Percentiles rank a stretch among this genome's conserved stretches.
phyloP scores from a whole-genome alignment of 1,139 yeast species.

The Meyerozyma elateridarum region DNA sequence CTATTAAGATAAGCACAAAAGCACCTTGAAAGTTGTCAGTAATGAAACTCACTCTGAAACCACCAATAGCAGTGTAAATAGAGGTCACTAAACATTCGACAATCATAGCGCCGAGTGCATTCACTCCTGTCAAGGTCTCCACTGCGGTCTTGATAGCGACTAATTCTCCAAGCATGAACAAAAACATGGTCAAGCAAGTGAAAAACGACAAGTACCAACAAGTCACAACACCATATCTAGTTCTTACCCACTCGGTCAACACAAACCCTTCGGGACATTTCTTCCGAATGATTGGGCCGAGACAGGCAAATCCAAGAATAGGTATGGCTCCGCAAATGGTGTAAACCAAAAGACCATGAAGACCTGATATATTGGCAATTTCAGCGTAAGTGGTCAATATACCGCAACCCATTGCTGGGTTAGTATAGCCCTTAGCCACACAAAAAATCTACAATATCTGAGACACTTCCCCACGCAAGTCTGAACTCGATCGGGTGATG shows the following conservation, averaged over 20 bases:
- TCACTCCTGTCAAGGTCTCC: constrained; percentile 70
- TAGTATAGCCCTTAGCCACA: constrained; percentile 13
- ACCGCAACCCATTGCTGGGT: constrained; percentile 84
- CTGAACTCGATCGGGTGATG: constrained; percentile 81
- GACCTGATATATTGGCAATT: constrained; percentile 80
- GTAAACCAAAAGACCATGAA: constrained; percentile 83
- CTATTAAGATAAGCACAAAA: constrained; percentile 59
- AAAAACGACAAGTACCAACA: constrained; percentile 75
- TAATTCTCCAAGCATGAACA: constrained; percentile 85
- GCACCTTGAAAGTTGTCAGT: constrained; percentile 88
- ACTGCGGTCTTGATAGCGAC: constrained; percentile 76
- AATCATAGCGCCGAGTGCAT: constrained; percentile 77
- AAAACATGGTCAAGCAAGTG: constrained; percentile 79
- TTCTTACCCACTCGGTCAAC: constrained; percentile 91
- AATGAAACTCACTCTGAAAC: constrained; percentile 81
- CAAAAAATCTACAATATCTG: constrained; percentile 6
- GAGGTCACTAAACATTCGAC: constrained; percentile 87
- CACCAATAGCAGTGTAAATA: constrained; percentile 84
- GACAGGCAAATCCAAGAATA: constrained; percentile 69
- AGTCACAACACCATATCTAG: constrained; percentile 68
- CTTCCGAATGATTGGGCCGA: constrained; percentile 77
- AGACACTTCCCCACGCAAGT: constrained; percentile 78
- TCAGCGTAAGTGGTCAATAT: constrained; percentile 80
- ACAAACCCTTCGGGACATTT: constrained; percentile 89
- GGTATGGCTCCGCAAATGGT: constrained; percentile 82